phyloP scores from a whole-genome alignment of 306 rosid species.

The Herpetospermum pedunculosum region DNA sequence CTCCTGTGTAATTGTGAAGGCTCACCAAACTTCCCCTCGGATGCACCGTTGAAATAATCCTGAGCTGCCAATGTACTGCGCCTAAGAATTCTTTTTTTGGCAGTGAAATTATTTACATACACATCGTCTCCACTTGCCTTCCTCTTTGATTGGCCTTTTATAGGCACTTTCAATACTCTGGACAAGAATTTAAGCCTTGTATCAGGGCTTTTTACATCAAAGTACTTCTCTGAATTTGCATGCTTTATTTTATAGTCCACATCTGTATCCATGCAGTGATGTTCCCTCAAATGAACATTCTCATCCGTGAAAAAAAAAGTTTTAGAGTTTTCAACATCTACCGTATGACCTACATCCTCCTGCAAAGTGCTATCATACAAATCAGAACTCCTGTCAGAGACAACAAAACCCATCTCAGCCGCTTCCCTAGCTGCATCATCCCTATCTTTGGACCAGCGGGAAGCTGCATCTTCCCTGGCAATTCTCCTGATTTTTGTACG shows the following conservation, averaged over 20 bases:
- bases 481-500: conserved; percentile 58
- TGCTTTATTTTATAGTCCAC: conserved; percentile 68
- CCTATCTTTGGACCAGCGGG: conserved; percentile 37
- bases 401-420: conserved; percentile 63
- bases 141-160: conserved; percentile 41
- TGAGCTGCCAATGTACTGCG: conserved; percentile 57
- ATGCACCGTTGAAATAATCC: conserved; percentile 43
- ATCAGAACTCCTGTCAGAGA: conserved; percentile 35
- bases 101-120: conserved; percentile 28
- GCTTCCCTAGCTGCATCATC: conserved; percentile 62
- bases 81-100: conserved; percentile 59
- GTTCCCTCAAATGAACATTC: conserved; percentile 49
- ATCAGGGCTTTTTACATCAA: conserved; percentile 55
- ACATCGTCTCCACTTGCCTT: conserved; percentile 46
- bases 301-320: conserved; percentile 49
- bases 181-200: conserved; percentile 57
- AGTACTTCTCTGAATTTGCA: conserved; percentile 72
- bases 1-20: conserved; percentile 23
- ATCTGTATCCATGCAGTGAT: conserved; percentile 63
- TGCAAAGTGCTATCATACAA: conserved; percentile 23
- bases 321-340: conserved; percentile 18
- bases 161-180: conserved; percentile 36
- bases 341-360: conserved; percentile 24
- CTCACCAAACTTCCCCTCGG: conserved; percentile 27
- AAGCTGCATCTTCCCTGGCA: conserved; percentile 57